A percentile compares a stretch with the other conserved stretches of the same genome.
These are phyloP conservation scores for Polytrichum commune DNA, from an alignment of 225 moss, liverwort and hornwort species.

Conservation along the genomic window DNA sequence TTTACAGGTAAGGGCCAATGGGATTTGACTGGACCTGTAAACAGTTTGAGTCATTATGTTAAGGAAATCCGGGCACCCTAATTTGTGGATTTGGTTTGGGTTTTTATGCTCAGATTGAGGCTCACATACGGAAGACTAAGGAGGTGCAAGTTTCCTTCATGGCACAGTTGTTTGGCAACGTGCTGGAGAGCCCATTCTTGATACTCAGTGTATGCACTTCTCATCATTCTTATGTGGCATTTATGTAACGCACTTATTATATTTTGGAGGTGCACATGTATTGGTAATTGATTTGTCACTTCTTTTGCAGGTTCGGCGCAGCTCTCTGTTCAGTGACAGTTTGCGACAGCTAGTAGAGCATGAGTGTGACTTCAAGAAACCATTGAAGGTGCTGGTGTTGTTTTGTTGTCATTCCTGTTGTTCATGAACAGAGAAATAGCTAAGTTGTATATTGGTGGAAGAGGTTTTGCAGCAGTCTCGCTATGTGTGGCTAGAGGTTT, in stretches of 20 bases:
- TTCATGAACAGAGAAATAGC: neutral
- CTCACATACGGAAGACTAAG: constrained; percentile 50
- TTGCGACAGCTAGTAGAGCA: constrained; percentile 56
- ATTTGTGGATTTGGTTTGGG: neutral
- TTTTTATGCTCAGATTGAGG: constrained; percentile 47
- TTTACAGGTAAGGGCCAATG: constrained; percentile 47
- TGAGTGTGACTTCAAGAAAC: constrained; percentile 62
- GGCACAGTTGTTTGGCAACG: constrained; percentile 43
- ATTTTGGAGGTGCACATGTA: neutral
- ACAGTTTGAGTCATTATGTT: too few relatives aligned
- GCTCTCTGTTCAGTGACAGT: constrained; percentile 56
- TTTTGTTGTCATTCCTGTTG: neutral
- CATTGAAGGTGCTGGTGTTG: constrained; percentile 40
- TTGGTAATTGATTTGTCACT: neutral
- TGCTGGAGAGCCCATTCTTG: constrained; percentile 49
- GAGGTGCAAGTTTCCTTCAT: constrained; percentile 43
- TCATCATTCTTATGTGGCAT: neutral
- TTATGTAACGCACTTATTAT: too few relatives aligned
- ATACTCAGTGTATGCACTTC: constrained; percentile 52
- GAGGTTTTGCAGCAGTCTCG: neutral
- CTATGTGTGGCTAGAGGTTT: neutral
- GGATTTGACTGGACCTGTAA: too few relatives aligned
- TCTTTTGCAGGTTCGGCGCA: constrained; percentile 56
- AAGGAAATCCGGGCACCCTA: too few relatives aligned
- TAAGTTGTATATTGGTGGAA: neutral